Percentiles rank a stretch among this genome's conserved stretches.
Conservation (phyloP, 768 basidiomycete genomes). For the Steccherinum ochraceum region DNA sequence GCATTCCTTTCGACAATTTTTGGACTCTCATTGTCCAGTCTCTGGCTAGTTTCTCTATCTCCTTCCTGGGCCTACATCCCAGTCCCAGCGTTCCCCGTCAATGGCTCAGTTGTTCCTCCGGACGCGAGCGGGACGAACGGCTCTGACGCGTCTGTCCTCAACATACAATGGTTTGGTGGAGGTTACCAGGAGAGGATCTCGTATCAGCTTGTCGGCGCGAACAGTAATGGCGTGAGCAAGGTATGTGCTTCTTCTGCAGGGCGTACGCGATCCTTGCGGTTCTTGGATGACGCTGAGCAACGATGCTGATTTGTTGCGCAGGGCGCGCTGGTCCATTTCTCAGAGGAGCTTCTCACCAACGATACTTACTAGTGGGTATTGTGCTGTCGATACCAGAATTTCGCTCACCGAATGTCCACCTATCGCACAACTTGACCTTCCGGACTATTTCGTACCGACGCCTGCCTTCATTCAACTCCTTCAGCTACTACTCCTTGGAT, state of each 20-base stretch:
- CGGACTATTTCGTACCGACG: too few species aligned
- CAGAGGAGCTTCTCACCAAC: constrained; percentile 48
- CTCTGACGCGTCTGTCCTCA: constrained; percentile 51
- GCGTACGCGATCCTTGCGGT: not conserved
- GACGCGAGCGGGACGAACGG: constrained; percentile 38
- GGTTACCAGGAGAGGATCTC: constrained; percentile 36
- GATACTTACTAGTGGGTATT: constrained; percentile 41
- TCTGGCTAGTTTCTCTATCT: not conserved
- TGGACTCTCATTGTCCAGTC: too few species aligned
- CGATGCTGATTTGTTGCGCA: too few species aligned
- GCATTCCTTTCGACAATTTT: too few species aligned
- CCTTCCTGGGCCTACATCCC: constrained; percentile 52
- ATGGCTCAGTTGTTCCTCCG: constrained; percentile 44
- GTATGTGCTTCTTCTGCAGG: constrained; percentile 30
- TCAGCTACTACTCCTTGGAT: constrained; percentile 83
- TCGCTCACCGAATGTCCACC: too few species aligned
- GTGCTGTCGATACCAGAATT: not conserved
- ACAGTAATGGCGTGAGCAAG: constrained; percentile 46
- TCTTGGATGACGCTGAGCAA: too few species aligned
- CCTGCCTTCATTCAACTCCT: too few species aligned
- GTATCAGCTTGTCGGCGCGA: constrained; percentile 50
- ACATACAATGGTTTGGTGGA: constrained; percentile 57
- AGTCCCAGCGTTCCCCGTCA: constrained; percentile 64
- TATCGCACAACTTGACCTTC: not conserved
- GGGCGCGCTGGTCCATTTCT: constrained; percentile 84